Base-by-base conservation (phyloP, 352 stramenopile species). In the Phytophthora cactorum region DNA sequence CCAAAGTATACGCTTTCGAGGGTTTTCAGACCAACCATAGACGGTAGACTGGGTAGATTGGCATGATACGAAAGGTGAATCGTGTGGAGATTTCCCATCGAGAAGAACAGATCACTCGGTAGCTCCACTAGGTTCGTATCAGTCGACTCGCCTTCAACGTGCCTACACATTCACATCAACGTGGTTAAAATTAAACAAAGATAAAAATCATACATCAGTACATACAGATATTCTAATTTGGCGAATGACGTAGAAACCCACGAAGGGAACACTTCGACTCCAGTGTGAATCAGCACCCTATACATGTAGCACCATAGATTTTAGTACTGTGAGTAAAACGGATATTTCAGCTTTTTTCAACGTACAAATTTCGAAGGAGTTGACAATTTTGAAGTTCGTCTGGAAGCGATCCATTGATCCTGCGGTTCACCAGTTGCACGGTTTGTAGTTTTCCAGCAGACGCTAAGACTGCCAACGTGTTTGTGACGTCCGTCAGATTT, bases 221-320 rank as follows among this genome's bases (percentile, higher is more conserved):
- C 68, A 12, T 72, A 77, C 72, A 80, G 53, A 15, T 77, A 80
- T 45, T 80, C 68, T 10, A 77, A 49, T 4, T 80, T 68, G 2
- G 49, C 39, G 22, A 80, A 77, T 0, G 64, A 63, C 0, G 52
- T 15, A 6, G 44, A 72, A 8, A 50, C 43, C 67, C 68, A 80
- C 1, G 52, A 11, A 7, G 72, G 72, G 25, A 79, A 60, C 5
- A 39, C 7, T 49, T 69, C 49, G 1, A 79, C 63, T n/a, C 55
- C 63, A 3, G 67, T 74, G 59, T 77, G 59, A 49, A 76, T 79
- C 27, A 79, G 56, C 1, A 78, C 59, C 10, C 70, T 78, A 22
- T 22, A 25, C 22, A 22, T 22, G 22, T 22, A 22, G 22, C 22
- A 22, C 22, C 22, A 22, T 22, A 22, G 36, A 36, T 5, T 39